These are phyloP conservation scores for Ophiosphaerella narmari DNA, from an alignment of 2,329 filamentous ascomycete species.

Conservation along the genomic window DNA sequence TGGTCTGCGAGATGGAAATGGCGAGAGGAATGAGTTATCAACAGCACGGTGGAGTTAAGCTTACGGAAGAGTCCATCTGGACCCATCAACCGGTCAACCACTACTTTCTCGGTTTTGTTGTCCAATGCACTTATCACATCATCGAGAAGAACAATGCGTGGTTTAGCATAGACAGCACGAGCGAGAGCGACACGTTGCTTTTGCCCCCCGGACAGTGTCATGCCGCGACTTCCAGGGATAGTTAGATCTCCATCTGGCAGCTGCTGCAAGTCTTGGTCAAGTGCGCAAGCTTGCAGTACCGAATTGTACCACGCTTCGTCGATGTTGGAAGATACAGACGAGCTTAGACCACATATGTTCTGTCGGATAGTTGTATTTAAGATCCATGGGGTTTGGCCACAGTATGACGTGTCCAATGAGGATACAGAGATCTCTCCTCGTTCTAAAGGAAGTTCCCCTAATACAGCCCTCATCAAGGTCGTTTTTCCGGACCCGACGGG, in stretches of 20 bases:
- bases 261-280: constrained; percentile 16
- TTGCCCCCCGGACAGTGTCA: constrained; percentile 55
- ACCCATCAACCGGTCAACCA: constrained; percentile 51
- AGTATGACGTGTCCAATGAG: constrained; percentile 33
- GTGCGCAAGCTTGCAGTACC: constrained; percentile 24
- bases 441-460: constrained; percentile 12
- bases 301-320: constrained; percentile 30
- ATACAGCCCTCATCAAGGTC: constrained; percentile 39
- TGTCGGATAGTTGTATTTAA: constrained; percentile 29
- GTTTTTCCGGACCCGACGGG: constrained; percentile 26
- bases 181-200: constrained; percentile 54
- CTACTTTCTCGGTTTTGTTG: constrained; percentile 49
- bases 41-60: constrained; percentile 23
- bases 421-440: constrained; percentile 15
- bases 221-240: constrained; percentile 53
- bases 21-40: constrained; percentile 16
- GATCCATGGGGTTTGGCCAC: constrained; percentile 37
- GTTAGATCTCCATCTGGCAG: constrained; percentile 37
- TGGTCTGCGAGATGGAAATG: constrained; percentile 45
- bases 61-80: constrained; percentile 47
- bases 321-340: constrained; percentile 8
- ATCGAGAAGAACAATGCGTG: constrained; percentile 51
- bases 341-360: constrained; percentile 22
- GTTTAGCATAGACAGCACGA: constrained; percentile 54
- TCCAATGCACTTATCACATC: constrained; percentile 56